Evolutionary conservation across 306 rosid genomes (phyloP).

Genomic region (Fragaria ananassa): DNA sequence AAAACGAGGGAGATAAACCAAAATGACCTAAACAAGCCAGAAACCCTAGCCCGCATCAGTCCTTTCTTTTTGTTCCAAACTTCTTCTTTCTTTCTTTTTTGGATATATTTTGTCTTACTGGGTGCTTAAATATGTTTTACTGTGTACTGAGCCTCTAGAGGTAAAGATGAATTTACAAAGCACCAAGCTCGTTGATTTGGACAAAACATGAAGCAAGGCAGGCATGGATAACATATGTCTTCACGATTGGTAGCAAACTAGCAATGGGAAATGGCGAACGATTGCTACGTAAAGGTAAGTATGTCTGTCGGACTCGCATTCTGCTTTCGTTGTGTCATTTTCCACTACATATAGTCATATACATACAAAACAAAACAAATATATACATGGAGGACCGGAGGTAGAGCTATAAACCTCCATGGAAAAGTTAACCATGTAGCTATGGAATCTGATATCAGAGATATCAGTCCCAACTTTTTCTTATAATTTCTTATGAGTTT

Average conservation of each 20-base stretch:
- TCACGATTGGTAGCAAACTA: conserved; percentile 13
- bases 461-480: not conserved
- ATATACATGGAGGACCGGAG: not conserved
- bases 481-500: not conserved
- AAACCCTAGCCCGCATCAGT: not conserved
- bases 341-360: not conserved
- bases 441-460: not conserved
- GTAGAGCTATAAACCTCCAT: not conserved
- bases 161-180: not conserved
- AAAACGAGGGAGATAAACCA: not conserved
- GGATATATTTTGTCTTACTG: too few relatives aligned
- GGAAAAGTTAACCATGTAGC: not conserved
- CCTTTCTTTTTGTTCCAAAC: not conserved
- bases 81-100: too few relatives aligned
- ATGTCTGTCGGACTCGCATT: not conserved
- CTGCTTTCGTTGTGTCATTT: not conserved
- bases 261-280: not conserved
- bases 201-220: conserved; percentile 1
- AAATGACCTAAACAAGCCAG: not conserved
- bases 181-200: conserved; percentile 4
- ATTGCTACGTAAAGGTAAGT: not conserved
- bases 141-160: not conserved
- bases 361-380: not conserved
- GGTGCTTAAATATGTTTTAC: not conserved
- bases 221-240: conserved; percentile 3